Evolutionary conservation across 2,329 filamentous ascomycete genomes (phyloP).

Genomic region (Beauveria bassiana): DNA sequence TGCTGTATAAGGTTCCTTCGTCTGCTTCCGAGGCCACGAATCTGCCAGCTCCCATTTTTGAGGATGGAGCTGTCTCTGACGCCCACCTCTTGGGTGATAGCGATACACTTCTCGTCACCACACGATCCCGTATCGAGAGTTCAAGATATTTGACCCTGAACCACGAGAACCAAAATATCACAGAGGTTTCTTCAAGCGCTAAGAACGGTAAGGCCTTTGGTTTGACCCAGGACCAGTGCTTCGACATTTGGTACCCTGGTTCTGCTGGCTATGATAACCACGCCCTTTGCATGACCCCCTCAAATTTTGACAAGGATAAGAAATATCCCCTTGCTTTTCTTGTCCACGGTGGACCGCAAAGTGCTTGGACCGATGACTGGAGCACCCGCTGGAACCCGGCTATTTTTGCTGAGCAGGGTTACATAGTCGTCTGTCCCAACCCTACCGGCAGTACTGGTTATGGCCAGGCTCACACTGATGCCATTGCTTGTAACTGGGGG

Average conservation of each 20-base stretch:
- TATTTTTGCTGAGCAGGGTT: constrained; percentile 80
- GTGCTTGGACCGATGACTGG: constrained; percentile 69
- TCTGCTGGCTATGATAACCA: constrained; percentile 59
- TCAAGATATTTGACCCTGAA: constrained; percentile 59
- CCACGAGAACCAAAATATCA: constrained; percentile 27
- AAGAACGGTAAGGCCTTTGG: constrained; percentile 60
- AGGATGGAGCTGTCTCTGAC: constrained; percentile 46
- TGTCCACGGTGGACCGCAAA: constrained; percentile 78
- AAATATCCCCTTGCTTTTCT: constrained; percentile 74
- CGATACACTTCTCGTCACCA: constrained; percentile 52
- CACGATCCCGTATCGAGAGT: constrained; percentile 64
- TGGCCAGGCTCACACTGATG: constrained; percentile 68
- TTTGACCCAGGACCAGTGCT: constrained; percentile 53
- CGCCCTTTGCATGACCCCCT: constrained; percentile 58
- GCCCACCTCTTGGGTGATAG: constrained; percentile 43
- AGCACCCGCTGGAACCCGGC: constrained; percentile 80
- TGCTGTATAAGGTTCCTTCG: constrained; percentile 56
- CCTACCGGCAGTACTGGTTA: constrained; percentile 79
- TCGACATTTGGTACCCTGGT: constrained; percentile 63
- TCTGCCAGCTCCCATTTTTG: constrained; percentile 41
- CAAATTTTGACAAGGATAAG: constrained; percentile 58
- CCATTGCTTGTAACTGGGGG: constrained; percentile 76
- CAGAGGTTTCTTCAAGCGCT: constrained; percentile 54
- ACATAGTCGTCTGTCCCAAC: constrained; percentile 74
- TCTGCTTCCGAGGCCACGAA: constrained; percentile 40